Evolutionary conservation across 1,284 basidiomycete genomes (phyloP), one percentile per base, ranked within the genome.

Genomic region (Microbotryum intermedium): DNA sequence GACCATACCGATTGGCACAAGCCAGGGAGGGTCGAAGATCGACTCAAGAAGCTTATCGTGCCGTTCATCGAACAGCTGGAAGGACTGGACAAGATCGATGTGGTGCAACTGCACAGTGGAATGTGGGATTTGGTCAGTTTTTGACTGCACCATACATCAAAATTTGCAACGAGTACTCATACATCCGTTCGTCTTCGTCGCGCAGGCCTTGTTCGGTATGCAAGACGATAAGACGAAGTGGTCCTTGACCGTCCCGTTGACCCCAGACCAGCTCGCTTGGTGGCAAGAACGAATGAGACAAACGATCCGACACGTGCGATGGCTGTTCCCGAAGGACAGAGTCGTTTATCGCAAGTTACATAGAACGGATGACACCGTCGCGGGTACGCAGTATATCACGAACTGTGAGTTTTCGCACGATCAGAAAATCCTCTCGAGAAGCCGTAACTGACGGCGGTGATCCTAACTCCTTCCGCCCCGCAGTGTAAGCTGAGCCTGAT

Each of bases 1-100:
- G 66, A 64, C 26, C 66, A 68, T 26, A 55, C n/a, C n/a, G 66
- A 68, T 29, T 68, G 64, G 64, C 66, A 68, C 21, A 57, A 59
- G 46, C 66, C 66, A 0, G 66, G 66, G 6, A 57, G 60, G 51
- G 55, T 66, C 21, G 66, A 68, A 55, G 52, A 45, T 5, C 29
- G 66, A 50, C 61, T 68, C 16, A 64, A 68, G 44, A 47, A 63
- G 28, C 53, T 68, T 6, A 26, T 68, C 16, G 58, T 68, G 28
- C 61, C 59, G 8, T 57, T 62, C 9, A 18, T 68, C 7, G 59
- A 64, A 39, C 66, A 68, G 53, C 52, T 68, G 6, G 66, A 61
- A 34, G 66, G 64, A 6, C 45, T 57, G 5, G 61, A 66, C 48
- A 61, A 59, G 53, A 43, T 68, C 9, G 66, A 68, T 28, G 48